A percentile compares a stretch with the other conserved stretches of the same genome.
Conservation (phyloP, 805 yeast genomes). For the Candida oleophila region DNA sequence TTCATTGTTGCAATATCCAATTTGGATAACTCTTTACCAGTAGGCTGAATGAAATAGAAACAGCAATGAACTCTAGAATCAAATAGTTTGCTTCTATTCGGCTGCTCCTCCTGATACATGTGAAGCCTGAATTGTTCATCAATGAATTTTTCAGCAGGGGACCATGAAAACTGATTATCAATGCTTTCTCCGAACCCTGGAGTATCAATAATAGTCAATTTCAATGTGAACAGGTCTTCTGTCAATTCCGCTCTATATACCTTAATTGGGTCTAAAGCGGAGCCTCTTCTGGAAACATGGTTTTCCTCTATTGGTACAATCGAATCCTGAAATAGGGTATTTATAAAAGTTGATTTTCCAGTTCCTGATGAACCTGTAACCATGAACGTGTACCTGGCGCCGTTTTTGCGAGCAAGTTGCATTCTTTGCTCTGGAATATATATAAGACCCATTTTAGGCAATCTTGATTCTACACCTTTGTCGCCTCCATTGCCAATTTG, state of each 20-base stretch:
- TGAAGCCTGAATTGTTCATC: conserved; percentile 74
- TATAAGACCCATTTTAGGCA: conserved; percentile 18
- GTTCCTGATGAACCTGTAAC: conserved; percentile 36
- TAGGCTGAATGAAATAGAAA: conserved; percentile 75
- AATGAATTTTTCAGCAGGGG: conserved; percentile 58
- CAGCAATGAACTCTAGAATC: conserved; percentile 85
- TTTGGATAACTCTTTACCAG: conserved; percentile 48
- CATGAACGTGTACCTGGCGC: conserved; percentile 36
- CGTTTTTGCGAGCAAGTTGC: conserved; percentile 21
- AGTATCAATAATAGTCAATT: conserved; percentile 66
- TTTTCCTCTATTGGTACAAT: conserved; percentile 19
- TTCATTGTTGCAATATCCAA: conserved; percentile 38
- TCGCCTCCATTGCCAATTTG: no score
- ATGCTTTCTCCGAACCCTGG: conserved; percentile 73
- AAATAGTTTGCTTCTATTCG: conserved; percentile 24
- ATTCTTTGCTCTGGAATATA: conserved; percentile 31
- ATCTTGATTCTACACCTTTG: not conserved
- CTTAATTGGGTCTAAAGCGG: conserved; percentile 30
- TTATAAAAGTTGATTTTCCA: conserved; percentile 76
- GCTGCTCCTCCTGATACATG: conserved; percentile 65
- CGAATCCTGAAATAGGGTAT: conserved; percentile 62
- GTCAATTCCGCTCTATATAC: conserved; percentile 49
- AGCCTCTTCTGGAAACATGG: not conserved
- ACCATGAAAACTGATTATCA: conserved; percentile 37
- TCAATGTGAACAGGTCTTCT: conserved; percentile 59